Evolutionary conservation across 495 filamentous ascomycete genomes (phyloP), one percentile per base, ranked within the genome.

Genomic region (Trichoderma gamsii): DNA sequence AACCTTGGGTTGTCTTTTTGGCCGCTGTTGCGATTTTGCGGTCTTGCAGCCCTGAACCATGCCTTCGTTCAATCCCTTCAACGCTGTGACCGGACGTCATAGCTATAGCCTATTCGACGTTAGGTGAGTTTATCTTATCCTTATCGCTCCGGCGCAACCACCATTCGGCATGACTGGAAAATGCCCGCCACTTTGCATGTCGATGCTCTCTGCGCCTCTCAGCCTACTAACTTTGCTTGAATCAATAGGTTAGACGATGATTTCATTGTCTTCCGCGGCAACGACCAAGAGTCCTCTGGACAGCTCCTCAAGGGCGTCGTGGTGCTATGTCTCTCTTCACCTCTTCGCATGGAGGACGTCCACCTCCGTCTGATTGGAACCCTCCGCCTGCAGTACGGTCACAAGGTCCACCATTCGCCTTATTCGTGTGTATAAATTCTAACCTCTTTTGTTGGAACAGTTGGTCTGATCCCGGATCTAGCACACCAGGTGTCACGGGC

Each of bases 201-300:
- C 29, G 8, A 35, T 11, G 1, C 59, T 4, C 4, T 18, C 16
- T 63, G 1, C 7, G 59, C 3, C 13, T 21, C 12, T 18, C 29
- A 21, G 38, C 29, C 16, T 38, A 18, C 13, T 41, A 16, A 65
- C 63, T 13, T 3, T 41, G 15, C n/a, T 13, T 41, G 16, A 21
- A 25, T 15, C n/a, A 4, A 3, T 59, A 96, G 92, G 25, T 84
- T 93, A 67, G 90, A 93, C 25, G 86, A 91, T 69, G 88, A 91
- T 69, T 88, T 93, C 51, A 83, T 94, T 66, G 86, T 95, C 15
- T 87, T 96, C 51, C 89, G 91, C 25, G 92, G 92, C 52, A 82
- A 76, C 69, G 87, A 90, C 65, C 81, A 89, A 70, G 92, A 96
- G 74, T 88, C 92, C 41, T 83, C 89, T 43, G 91, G 89, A 67